Conservation (phyloP, 176 grass and related monocot species). For the Carex parvula region DNA sequence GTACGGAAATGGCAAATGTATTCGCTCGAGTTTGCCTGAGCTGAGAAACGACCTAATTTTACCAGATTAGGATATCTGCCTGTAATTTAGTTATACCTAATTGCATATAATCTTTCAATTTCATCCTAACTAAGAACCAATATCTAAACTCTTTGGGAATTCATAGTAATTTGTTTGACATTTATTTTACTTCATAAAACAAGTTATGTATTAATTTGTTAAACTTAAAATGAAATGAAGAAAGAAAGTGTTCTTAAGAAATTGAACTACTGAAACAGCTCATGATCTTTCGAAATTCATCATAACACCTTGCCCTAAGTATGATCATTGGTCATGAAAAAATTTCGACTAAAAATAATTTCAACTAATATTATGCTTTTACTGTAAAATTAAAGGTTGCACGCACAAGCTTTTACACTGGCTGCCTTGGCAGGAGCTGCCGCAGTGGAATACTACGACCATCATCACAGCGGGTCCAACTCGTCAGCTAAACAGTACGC, state of each 20-base stretch:
- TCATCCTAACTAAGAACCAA: neutral
- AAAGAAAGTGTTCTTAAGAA: neutral
- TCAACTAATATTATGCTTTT: neutral
- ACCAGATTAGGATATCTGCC: neutral
- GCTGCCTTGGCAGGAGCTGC: slow-evolving; percentile 78
- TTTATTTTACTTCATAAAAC: neutral
- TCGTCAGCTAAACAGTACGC: slow-evolving; percentile 66
- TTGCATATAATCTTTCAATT: too few species aligned
- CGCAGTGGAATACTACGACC: slow-evolving; percentile 84
- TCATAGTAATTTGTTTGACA: neutral
- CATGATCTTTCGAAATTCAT: neutral
- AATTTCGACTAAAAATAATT: neutral
- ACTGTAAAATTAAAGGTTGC: slow-evolving; percentile 42
- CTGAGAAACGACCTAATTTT: neutral
- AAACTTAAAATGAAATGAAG: neutral
- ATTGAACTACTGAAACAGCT: neutral
- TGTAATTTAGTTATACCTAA: neutral
- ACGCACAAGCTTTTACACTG: slow-evolving; percentile 89
- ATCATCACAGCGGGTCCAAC: slow-evolving; percentile 49
- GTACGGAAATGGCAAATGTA: neutral
- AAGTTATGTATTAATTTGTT: neutral
- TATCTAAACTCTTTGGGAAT: too few species aligned
- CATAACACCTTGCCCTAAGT: neutral
- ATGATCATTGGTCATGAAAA: neutral
- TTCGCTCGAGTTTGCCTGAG: neutral